These are phyloP conservation scores for Eutypa lata DNA, from an alignment of 2,329 filamentous ascomycete species.

Conservation along the genomic window DNA sequence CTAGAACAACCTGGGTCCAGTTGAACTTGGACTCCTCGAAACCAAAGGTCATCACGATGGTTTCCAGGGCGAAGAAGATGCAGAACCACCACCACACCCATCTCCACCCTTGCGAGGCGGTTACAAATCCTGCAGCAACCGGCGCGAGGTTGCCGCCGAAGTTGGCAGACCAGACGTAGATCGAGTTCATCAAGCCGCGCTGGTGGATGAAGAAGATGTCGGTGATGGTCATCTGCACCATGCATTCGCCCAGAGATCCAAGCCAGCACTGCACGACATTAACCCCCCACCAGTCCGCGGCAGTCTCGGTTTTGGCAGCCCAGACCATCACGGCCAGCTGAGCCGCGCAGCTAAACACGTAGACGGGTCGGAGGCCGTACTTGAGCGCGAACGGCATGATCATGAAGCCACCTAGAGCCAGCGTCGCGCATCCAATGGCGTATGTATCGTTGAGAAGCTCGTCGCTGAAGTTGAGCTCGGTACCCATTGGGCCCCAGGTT, in stretches of 20 bases:
- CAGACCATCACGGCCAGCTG: conserved; percentile 48
- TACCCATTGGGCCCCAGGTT: too few relatives aligned
- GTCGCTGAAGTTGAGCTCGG: too few relatives aligned
- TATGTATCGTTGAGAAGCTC: too few relatives aligned
- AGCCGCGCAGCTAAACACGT: conserved; percentile 42
- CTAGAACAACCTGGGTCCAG: conserved; percentile 4
- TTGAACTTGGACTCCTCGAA: conserved; percentile 8
- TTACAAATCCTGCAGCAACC: conserved; percentile 10
- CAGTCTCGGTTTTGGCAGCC: conserved; percentile 32
- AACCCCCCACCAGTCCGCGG: conserved; percentile 41
- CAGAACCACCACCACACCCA: conserved; percentile 47
- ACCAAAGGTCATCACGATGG: conserved; percentile 38
- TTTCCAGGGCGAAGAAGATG: conserved; percentile 49
- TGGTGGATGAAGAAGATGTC: conserved; percentile 46
- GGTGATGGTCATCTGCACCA: conserved; percentile 50
- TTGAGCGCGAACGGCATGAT: conserved; percentile 50
- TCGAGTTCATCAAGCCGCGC: conserved; percentile 39
- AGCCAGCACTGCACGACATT: conserved; percentile 43
- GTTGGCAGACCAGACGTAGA: conserved; percentile 11
- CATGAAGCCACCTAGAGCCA: conserved; percentile 31
- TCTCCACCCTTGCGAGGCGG: conserved; percentile 32
- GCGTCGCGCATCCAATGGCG: too few relatives aligned
- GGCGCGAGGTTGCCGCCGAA: conserved; percentile 4
- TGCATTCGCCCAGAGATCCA: conserved; percentile 46
- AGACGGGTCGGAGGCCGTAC: conserved; percentile 47